phyloP scores from a whole-genome alignment of 1,139 yeast species.

The Scheffersomyces cryptocercus region DNA sequence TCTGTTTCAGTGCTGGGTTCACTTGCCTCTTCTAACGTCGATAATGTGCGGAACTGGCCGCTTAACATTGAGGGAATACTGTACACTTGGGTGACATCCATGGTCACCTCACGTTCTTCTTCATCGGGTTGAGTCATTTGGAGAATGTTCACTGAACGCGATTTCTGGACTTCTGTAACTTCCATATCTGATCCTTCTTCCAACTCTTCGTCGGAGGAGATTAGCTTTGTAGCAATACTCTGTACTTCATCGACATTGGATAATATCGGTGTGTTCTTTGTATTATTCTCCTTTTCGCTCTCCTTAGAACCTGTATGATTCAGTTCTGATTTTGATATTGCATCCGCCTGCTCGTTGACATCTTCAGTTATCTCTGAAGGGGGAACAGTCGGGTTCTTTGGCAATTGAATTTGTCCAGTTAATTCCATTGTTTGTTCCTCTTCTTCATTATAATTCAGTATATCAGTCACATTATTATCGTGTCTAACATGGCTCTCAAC shows the following conservation, averaged over 20 bases:
- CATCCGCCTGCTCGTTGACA: too few relatives aligned
- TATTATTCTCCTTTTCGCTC: too few relatives aligned
- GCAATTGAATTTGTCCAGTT: constrained; percentile 10
- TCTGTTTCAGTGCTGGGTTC: too few relatives aligned
- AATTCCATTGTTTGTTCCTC: constrained; percentile 23
- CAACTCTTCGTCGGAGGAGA: too few relatives aligned
- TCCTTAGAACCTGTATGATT: too few relatives aligned
- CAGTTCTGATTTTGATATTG: too few relatives aligned
- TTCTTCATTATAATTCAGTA: constrained; percentile 5
- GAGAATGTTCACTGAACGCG: background rate
- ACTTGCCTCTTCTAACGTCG: too few relatives aligned
- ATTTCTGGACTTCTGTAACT: constrained; percentile 15
- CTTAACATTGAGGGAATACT: background rate
- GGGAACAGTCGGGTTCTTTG: too few relatives aligned
- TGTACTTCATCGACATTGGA: background rate
- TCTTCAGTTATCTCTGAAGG: too few relatives aligned
- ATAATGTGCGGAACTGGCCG: background rate
- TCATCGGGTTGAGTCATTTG: constrained; percentile 3
- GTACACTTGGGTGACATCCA: constrained; percentile 11
- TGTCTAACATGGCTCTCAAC: background rate
- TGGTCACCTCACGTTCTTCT: constrained; percentile 11
- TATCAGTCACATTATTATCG: too few relatives aligned
- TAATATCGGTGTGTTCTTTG: background rate
- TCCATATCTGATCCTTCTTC: constrained; percentile 18
- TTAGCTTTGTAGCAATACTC: too few relatives aligned